Conservation (phyloP, 768 basidiomycete species). For the Mycena pura region DNA sequence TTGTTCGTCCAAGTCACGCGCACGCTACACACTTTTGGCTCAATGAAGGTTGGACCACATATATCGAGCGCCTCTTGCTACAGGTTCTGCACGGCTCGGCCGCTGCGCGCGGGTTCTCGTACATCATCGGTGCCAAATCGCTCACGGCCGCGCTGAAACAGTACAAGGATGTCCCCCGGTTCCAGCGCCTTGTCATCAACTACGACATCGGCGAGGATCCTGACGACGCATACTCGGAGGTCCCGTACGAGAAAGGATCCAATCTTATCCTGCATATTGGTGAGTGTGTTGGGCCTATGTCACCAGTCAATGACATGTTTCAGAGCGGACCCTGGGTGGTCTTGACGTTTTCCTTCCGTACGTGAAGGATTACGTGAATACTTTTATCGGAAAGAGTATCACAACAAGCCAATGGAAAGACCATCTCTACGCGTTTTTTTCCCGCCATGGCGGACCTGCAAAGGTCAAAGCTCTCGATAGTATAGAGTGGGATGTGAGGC, state of each 20-base stretch:
- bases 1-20: constrained; percentile 56
- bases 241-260: constrained; percentile 91
- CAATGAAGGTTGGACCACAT: constrained; percentile 94
- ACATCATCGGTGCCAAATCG: constrained; percentile 74
- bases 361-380: constrained; percentile 79
- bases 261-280: constrained; percentile 89
- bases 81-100: constrained; percentile 68
- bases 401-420: constrained; percentile 84
- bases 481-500: constrained; percentile 79
- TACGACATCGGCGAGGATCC: constrained; percentile 79
- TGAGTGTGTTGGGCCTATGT: constrained; percentile 30
- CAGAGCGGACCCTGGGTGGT: constrained; percentile 80
- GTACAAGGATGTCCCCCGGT: constrained; percentile 68
- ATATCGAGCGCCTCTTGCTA: constrained; percentile 84
- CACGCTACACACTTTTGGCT: constrained; percentile 86
- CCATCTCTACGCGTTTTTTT: constrained; percentile 78
- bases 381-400: constrained; percentile 84
- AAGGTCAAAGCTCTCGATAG: constrained; percentile 70
- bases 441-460: constrained; percentile 59
- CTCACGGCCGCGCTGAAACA: constrained; percentile 73
- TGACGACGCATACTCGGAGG: constrained; percentile 74
- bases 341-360: constrained; percentile 86
- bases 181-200: constrained; percentile 80
- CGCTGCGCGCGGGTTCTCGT: constrained; percentile 81
- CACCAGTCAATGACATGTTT: not conserved